phyloP scores from a whole-genome alignment of 805 yeast genomes.

The Kodamaea kaohsiungensis region DNA sequence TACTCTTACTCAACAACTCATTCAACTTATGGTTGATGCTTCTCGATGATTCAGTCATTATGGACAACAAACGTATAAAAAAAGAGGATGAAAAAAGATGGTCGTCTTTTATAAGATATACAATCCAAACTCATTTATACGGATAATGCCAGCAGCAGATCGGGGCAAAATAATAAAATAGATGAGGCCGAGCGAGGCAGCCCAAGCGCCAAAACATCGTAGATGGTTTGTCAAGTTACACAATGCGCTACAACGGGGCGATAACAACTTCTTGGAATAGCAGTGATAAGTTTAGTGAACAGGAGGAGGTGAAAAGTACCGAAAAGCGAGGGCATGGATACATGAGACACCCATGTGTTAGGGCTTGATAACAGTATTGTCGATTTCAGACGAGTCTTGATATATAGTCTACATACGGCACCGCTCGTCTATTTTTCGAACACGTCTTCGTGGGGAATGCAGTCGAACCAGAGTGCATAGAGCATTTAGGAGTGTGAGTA shows the following conservation, averaged over 20 bases:
- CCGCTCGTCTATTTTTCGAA: not conserved
- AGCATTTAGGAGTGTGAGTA: not conserved
- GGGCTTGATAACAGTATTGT: not conserved
- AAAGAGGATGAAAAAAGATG: not conserved
- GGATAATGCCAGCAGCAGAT: slow-evolving; percentile 4
- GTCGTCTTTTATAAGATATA: not conserved
- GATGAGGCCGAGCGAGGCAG: slow-evolving; percentile 2
- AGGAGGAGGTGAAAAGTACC: not conserved
- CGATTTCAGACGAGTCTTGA: not conserved
- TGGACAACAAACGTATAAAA: slow-evolving; percentile 1
- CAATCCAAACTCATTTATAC: not conserved
- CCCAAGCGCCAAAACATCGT: slow-evolving; percentile 1
- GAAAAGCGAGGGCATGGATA: not conserved
- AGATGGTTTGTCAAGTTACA: slow-evolving; percentile 1
- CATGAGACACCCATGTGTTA: not conserved
- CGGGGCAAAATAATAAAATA: slow-evolving; percentile 4
- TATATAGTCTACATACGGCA: not conserved
- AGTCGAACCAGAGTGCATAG: not conserved
- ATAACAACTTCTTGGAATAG: not conserved
- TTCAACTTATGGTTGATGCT: slow-evolving; percentile 45
- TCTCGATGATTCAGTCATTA: slow-evolving; percentile 43
- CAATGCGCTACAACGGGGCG: slow-evolving; percentile 1
- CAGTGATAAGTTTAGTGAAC: not conserved
- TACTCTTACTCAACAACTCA: slow-evolving; percentile 41
- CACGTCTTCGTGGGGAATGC: slow-evolving; percentile 2